Evolutionary conservation across 1,284 basidiomycete species (phyloP), one percentile per base, ranked within the genome.

Genomic region (Puccinia coronata): DNA sequence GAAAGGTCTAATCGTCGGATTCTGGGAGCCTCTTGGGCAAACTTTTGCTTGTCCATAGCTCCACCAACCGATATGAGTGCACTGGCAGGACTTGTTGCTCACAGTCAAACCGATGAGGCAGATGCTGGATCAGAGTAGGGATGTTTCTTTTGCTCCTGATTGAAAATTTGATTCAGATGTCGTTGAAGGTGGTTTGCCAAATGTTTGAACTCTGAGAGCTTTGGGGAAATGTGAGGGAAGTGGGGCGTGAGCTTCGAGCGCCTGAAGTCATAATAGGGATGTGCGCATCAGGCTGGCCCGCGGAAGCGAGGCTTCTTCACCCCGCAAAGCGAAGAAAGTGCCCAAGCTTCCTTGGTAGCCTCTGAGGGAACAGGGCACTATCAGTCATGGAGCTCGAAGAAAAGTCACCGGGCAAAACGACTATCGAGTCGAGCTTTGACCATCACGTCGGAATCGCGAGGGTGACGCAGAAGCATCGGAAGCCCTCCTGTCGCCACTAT

Each of bases 331-430:
- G 5, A 8, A 28, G n/a, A 18, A 61, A 16, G 59, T 14, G 59
- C 23, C 59, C 59, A 36, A 61, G 59, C 59, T 61, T 36, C 36
- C 9, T 61, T 61, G n/a, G 59, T 20, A 18, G 12, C 59, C 20
- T 61, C 59, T 36, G n/a, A 61, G 59, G 59, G 25, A 61, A 23
- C 59, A 61, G 59, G 59, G 59, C 59, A 36, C 59, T 61, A 36
- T 28, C 59, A 34, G 59, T 14, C 28, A 61, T 61, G 34, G 25
- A 61, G 18, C 59, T 25, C 31, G 59, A 61, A 36, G 59, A 36
- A 61, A 34, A 28, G 18, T 61, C 31, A 36, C 34, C 2, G 25
- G 31, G 31, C 59, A 61, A 18, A 34, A 36, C 18, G 36, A 25
- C 18, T 36, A 36, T 36, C 31, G 31, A 36, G 18, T n/a, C n/a